These are phyloP conservation scores for Apiospora kogelbergensis DNA, from an alignment of 2,329 filamentous ascomycete genomes.

Conservation along the genomic window DNA sequence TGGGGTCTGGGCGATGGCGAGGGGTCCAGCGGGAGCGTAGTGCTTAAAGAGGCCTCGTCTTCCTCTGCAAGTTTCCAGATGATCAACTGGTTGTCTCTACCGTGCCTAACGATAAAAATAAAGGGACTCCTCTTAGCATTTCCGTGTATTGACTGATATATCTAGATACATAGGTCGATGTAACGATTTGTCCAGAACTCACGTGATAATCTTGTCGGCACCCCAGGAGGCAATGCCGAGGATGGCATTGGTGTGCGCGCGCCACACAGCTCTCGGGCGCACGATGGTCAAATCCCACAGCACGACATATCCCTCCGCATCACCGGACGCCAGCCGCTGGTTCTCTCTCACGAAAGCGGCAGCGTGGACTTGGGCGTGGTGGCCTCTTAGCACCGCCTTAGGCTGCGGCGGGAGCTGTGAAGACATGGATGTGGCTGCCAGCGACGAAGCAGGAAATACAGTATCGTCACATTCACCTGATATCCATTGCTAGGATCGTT, in stretches of 20 bases:
- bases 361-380: constrained; percentile 76
- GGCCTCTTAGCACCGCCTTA: constrained; percentile 76
- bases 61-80: constrained; percentile 73
- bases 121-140: neutral
- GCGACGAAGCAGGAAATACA: neutral
- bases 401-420: constrained; percentile 40
- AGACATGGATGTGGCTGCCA: constrained; percentile 16
- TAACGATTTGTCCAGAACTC: constrained; percentile 41
- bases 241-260: constrained; percentile 75
- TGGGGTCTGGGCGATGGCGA: constrained; percentile 49
- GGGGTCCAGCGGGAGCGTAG: constrained; percentile 68
- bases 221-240: constrained; percentile 74
- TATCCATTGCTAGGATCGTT: neutral
- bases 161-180: neutral
- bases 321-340: constrained; percentile 76
- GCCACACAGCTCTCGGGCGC: constrained; percentile 82
- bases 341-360: constrained; percentile 73
- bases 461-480: neutral
- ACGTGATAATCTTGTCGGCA: constrained; percentile 79
- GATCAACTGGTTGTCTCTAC: constrained; percentile 81
- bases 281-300: constrained; percentile 84
- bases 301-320: constrained; percentile 86
- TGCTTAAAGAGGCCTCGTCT: constrained; percentile 66
- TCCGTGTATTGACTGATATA: neutral
- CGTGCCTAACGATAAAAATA: constrained; percentile 62